Conservation (phyloP, 306 rosid species). For the Ormosia emarginata region DNA sequence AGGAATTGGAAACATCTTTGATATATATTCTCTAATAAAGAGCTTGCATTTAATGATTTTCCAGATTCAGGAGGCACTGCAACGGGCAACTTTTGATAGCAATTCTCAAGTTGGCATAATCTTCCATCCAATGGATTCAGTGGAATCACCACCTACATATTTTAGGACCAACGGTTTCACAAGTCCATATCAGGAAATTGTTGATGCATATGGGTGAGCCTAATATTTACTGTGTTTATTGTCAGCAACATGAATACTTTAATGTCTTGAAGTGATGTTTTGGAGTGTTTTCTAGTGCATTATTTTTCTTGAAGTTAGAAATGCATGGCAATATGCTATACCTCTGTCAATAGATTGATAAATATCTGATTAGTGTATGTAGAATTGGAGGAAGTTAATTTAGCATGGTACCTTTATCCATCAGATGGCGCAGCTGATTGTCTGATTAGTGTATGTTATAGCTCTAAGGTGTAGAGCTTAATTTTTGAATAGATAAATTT, state of each 20-base stretch:
- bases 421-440: background rate
- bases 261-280: slow-evolving; percentile 16
- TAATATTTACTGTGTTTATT: slow-evolving; percentile 15
- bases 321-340: background rate
- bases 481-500: background rate
- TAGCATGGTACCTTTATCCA: background rate
- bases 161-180: slow-evolving; percentile 92
- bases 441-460: background rate
- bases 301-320: slow-evolving; percentile 7
- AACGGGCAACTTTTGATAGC: slow-evolving; percentile 98
- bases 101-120: slow-evolving; percentile 96
- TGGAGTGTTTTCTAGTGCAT: slow-evolving; percentile 1
- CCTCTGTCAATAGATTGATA: background rate
- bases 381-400: background rate
- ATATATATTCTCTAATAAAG: slow-evolving; percentile 13
- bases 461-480: background rate
- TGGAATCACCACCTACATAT: slow-evolving; percentile 95
- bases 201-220: slow-evolving; percentile 98
- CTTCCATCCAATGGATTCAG: slow-evolving; percentile 80
- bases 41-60: slow-evolving; percentile 23
- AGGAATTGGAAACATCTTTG: background rate
- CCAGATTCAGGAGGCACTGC: slow-evolving; percentile 91
- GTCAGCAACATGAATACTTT: slow-evolving; percentile 12
- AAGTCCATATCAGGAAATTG: slow-evolving; percentile 93
- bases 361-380: background rate